Evolutionary conservation across 2,329 filamentous ascomycete genomes (phyloP).

Genomic region (Raffaelea ambrosiae): DNA sequence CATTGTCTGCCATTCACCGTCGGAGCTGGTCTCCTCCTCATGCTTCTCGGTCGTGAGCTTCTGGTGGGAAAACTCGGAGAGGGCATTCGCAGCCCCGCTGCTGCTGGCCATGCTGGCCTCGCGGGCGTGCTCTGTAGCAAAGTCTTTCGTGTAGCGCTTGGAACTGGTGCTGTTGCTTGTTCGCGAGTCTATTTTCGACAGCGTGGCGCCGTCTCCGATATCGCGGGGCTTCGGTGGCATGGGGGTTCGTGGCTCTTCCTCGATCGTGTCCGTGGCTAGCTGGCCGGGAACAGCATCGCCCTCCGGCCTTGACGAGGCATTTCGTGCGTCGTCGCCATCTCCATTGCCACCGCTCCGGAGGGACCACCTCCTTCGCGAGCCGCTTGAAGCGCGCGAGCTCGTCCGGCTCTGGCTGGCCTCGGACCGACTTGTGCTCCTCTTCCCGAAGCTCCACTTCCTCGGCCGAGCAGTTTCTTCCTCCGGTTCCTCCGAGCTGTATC

Average conservation of each 20-base stretch:
- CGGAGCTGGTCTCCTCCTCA: slow-evolving; percentile 47
- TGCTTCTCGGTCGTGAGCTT: slow-evolving; percentile 53
- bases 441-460: slow-evolving; percentile 8
- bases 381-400: slow-evolving; percentile 11
- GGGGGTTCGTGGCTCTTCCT: slow-evolving; percentile 18
- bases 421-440: slow-evolving; percentile 9
- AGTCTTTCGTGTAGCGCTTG: slow-evolving; percentile 10
- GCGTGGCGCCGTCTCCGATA: neutral
- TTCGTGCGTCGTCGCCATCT: neutral
- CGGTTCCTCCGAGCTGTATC: slow-evolving; percentile 16
- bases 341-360: slow-evolving; percentile 1
- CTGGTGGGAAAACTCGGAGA: slow-evolving; percentile 91
- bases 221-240: slow-evolving; percentile 13
- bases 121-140: slow-evolving; percentile 24
- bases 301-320: neutral
- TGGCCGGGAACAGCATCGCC: neutral
- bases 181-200: neutral
- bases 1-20: slow-evolving; percentile 87
- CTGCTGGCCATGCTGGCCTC: slow-evolving; percentile 30
- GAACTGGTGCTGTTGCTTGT: neutral
- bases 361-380: slow-evolving; percentile 5
- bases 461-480: slow-evolving; percentile 5
- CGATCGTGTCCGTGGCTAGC: slow-evolving; percentile 1
- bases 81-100: slow-evolving; percentile 19
- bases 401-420: slow-evolving; percentile 6